phyloP scores from a whole-genome alignment of 2,329 filamentous ascomycete genomes.

The Paracoccidioides lutzii region DNA sequence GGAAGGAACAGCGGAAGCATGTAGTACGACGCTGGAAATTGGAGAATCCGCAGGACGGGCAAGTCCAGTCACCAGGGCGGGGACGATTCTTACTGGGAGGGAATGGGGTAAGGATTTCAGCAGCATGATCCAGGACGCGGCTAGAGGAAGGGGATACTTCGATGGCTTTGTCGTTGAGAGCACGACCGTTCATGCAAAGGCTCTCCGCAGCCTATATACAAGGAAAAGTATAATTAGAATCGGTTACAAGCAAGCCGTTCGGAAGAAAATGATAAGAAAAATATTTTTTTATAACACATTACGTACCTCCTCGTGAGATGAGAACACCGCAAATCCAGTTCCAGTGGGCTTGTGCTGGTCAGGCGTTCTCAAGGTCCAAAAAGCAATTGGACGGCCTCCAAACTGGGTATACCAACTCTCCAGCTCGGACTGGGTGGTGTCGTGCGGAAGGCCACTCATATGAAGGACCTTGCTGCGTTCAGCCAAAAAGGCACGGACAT shows the following conservation, averaged over 20 bases:
- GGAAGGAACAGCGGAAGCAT: conserved; percentile 98
- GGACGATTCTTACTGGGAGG: conserved; percentile 97
- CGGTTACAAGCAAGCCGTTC: conserved; percentile 2
- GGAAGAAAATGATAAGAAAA: too few species aligned
- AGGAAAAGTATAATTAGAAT: conserved; percentile 8
- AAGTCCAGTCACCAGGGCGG: conserved; percentile 96
- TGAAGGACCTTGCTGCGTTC: conserved; percentile 97
- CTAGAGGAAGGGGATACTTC: conserved; percentile 97
- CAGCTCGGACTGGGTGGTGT: conserved; percentile 95
- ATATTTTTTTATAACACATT: background rate
- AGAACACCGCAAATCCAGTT: conserved; percentile 95
- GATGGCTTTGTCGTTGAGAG: conserved; percentile 96
- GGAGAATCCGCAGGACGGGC: conserved; percentile 94
- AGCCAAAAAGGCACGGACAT: conserved; percentile 88
- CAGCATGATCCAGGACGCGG: conserved; percentile 85
- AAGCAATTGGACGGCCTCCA: conserved; percentile 91
- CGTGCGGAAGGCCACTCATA: conserved; percentile 92
- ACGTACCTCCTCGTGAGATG: conserved; percentile 93
- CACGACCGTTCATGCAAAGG: conserved; percentile 97
- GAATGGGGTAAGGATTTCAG: conserved; percentile 92
- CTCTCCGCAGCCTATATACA: conserved; percentile 75
- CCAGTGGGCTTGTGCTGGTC: conserved; percentile 99
- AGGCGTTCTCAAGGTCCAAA: conserved; percentile 94
- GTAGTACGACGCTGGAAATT: conserved; percentile 98
- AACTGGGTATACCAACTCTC: conserved; percentile 99